Evolutionary conservation across 2,329 filamentous ascomycete genomes (phyloP), one percentile per base, ranked within the genome.

Genomic region (Xylaria polymorpha): DNA sequence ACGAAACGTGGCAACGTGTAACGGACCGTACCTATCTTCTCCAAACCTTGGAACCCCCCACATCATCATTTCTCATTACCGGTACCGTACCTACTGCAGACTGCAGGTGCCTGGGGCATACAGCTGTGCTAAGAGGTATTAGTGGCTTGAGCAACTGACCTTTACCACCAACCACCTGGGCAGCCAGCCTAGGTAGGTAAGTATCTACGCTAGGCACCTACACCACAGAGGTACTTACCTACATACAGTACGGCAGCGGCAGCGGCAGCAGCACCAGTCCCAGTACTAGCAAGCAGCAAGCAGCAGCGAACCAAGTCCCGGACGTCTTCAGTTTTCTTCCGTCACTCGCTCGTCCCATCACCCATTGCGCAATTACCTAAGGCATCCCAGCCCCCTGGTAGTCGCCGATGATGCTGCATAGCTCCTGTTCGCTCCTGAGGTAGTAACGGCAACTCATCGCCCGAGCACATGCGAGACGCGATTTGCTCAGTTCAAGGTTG

Each of bases 371-470:
- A 41, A 62, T 32, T 18, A 20, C 44, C 48, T 44, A 12, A 46
- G 14, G 15, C 48, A 32, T 18, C 35, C n/a, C 35, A 58, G 18
- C 20, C 48, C 9, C n/a, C 3, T 22, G 48, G 58, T 66, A 29
- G 55, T 53, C 25, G 50, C 44, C 63, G 55, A 71, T 59, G 18
- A 71, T 71, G 69, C 53, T 69, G 61, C 41, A 62, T 69, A 46
- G 39, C 56, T 59, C 35, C 50, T 25, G 39, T 51, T 51, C 41
- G 67, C 25, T 55, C 37, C 56, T 55, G 32, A 71, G 67, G 61
- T 71, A 65, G 64, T 51, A 39, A 56, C 64, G 50, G 51, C 60
- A 62, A 56, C 20, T 25, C 29, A 44, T 29, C 56, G 57, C 37
- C 66, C 58, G 51, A 48, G 35, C 43, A 57, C 55, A 68, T 46